Conservation (phyloP, 2,329 filamentous ascomycete genomes). For the Trichoderma lentiforme region DNA sequence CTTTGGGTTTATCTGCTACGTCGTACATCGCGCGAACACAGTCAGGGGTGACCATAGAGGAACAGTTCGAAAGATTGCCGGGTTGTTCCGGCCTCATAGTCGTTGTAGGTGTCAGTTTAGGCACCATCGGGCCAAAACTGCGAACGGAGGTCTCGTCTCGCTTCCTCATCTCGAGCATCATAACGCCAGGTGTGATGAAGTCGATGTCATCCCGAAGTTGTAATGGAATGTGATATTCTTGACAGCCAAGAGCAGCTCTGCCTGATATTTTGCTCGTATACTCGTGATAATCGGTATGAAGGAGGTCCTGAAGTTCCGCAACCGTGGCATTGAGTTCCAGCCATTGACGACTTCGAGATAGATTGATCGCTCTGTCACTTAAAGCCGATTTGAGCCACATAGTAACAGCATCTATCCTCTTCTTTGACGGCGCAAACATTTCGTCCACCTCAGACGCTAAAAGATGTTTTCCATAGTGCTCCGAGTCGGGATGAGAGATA, state of each 20-base stretch:
- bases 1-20: conserved; percentile 22
- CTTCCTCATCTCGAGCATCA: not conserved
- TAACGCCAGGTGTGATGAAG: conserved; percentile 38
- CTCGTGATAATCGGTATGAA: conserved; percentile 51
- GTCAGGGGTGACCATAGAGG: conserved; percentile 50
- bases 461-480: conserved; percentile 46
- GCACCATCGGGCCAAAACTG: not conserved
- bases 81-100: not conserved
- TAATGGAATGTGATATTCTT: conserved; percentile 39
- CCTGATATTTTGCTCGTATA: conserved; percentile 25
- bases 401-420: conserved; percentile 47
- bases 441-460: conserved; percentile 39
- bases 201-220: conserved; percentile 37
- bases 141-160: not conserved
- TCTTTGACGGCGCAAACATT: conserved; percentile 40
- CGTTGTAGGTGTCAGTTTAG: not conserved
- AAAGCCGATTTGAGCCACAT: conserved; percentile 54
- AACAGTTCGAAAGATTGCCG: not conserved
- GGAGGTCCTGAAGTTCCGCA: conserved; percentile 45
- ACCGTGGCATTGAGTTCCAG: conserved; percentile 16
- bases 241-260: conserved; percentile 30
- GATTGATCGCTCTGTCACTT: conserved; percentile 40
- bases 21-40: conserved; percentile 49
- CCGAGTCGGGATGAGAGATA: conserved; percentile 43
- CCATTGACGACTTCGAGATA: conserved; percentile 49